Percentiles rank a stretch among this genome's conserved stretches.
These are phyloP conservation scores for Phalaenopsis hybrid DNA, from an alignment of 116 monocot genomes.

Conservation along the genomic window DNA sequence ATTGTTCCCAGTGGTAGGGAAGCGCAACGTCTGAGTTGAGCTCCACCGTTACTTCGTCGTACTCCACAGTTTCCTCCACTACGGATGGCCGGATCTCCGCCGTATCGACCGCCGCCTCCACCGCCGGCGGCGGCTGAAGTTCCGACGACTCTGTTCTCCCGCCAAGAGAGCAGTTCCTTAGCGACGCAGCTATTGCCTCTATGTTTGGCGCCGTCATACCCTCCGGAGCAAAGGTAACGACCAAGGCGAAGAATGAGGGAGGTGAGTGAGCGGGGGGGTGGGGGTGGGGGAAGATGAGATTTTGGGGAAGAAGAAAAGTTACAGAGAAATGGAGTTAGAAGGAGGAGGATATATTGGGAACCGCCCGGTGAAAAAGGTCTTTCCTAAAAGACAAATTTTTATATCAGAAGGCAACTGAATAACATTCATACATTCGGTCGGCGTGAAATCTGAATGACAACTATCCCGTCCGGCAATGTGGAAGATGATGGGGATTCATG, in stretches of 20 bases:
- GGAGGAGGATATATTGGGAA: neutral
- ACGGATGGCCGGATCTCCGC: conserved; percentile 11
- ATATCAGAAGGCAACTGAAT: too few species aligned
- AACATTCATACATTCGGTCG: too few species aligned
- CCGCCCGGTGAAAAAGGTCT: neutral
- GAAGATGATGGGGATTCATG: too few species aligned
- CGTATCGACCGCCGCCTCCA: too few species aligned
- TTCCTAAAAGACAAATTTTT: neutral
- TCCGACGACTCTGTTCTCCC: neutral
- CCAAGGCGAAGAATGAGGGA: neutral
- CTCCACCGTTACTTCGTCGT: conserved; percentile 32
- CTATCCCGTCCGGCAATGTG: too few species aligned
- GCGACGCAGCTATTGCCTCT: conserved; percentile 33
- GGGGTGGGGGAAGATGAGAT: neutral
- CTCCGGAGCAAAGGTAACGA: neutral
- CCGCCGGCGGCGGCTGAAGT: neutral
- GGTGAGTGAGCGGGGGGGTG: neutral
- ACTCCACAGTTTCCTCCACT: conserved; percentile 4
- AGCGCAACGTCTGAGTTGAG: conserved; percentile 62
- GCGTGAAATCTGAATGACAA: too few species aligned
- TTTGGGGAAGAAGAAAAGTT: conserved; percentile 2
- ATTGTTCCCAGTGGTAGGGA: conserved; percentile 66
- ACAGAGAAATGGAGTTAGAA: neutral
- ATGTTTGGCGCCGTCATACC: conserved; percentile 32
- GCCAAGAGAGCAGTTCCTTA: conserved; percentile 23